Evolutionary conservation across 306 rosid species (phyloP).

Genomic region (Hippophae rhamnoides): DNA sequence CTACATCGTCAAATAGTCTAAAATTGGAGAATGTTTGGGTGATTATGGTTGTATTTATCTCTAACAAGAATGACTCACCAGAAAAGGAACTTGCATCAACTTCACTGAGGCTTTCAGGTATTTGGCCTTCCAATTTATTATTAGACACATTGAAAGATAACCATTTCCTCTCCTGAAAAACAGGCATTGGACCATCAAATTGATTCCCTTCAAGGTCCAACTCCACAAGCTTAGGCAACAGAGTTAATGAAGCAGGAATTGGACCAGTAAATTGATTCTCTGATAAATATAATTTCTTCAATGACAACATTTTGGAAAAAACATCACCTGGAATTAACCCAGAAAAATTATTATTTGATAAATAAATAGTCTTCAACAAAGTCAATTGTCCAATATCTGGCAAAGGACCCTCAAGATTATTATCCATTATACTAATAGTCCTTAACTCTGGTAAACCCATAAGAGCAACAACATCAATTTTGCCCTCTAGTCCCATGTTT

Average conservation of each 20-base stretch:
- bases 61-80: constrained; percentile 29
- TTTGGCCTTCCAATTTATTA: constrained; percentile 47
- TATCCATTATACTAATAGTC: no score
- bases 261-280: constrained; percentile 43
- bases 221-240: constrained; percentile 42
- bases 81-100: constrained; percentile 20
- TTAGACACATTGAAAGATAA: constrained; percentile 32
- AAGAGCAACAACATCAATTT: no score
- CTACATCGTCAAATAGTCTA: no score
- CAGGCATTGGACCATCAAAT: constrained; percentile 54
- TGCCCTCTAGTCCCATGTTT: no score
- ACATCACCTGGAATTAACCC: no score
- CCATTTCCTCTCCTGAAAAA: constrained; percentile 31
- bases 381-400: no score
- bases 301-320: no score
- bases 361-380: no score
- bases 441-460: no score
- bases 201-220: constrained; percentile 46
- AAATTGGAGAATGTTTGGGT: background rate
- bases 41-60: background rate
- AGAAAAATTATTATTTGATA: no score
- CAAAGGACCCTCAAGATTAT: no score
- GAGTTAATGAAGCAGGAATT: constrained; percentile 51
- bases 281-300: constrained; percentile 33
- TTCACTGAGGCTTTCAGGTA: constrained; percentile 32